These are phyloP conservation scores for Pleurotus tuber-regium DNA, from an alignment of 768 basidiomycete species.

Conservation along the genomic window DNA sequence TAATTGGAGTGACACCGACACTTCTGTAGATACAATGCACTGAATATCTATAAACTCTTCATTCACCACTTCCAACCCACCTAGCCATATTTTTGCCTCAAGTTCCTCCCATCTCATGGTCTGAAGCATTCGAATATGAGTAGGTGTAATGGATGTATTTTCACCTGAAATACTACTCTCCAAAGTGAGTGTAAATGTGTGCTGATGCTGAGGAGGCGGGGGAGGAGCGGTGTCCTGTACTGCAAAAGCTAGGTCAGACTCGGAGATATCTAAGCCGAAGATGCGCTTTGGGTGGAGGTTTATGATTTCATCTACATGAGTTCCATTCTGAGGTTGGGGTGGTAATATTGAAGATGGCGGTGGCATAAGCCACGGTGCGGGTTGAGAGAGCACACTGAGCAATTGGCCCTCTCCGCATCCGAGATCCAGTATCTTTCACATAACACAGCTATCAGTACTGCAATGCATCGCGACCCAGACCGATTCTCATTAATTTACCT, in stretches of 20 bases:
- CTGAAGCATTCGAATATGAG: slow-evolving; percentile 17
- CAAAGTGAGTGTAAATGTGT: background rate
- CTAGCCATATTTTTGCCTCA: slow-evolving; percentile 67
- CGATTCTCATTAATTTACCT: background rate
- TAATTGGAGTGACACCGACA: slow-evolving; percentile 47
- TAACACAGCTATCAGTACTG: slow-evolving; percentile 1
- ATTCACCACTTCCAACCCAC: slow-evolving; percentile 68
- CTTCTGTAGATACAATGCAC: slow-evolving; percentile 77
- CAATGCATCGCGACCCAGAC: too few relatives aligned
- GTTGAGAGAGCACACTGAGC: slow-evolving; percentile 65
- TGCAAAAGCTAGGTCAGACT: slow-evolving; percentile 53
- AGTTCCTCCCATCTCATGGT: slow-evolving; percentile 67
- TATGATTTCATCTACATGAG: slow-evolving; percentile 38
- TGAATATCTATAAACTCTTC: slow-evolving; percentile 60
- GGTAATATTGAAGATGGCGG: slow-evolving; percentile 36
- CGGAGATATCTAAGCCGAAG: slow-evolving; percentile 68
- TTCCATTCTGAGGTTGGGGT: slow-evolving; percentile 16
- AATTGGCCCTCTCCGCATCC: slow-evolving; percentile 85
- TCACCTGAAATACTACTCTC: background rate
- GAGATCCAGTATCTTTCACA: slow-evolving; percentile 69
- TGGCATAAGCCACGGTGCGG: slow-evolving; percentile 65
- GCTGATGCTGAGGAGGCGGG: slow-evolving; percentile 5
- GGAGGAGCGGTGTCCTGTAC: slow-evolving; percentile 45
- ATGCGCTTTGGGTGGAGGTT: slow-evolving; percentile 58
- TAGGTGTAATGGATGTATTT: slow-evolving; percentile 21